Conservation (phyloP, 345 rosid genomes). For the Gossypium bickii region DNA sequence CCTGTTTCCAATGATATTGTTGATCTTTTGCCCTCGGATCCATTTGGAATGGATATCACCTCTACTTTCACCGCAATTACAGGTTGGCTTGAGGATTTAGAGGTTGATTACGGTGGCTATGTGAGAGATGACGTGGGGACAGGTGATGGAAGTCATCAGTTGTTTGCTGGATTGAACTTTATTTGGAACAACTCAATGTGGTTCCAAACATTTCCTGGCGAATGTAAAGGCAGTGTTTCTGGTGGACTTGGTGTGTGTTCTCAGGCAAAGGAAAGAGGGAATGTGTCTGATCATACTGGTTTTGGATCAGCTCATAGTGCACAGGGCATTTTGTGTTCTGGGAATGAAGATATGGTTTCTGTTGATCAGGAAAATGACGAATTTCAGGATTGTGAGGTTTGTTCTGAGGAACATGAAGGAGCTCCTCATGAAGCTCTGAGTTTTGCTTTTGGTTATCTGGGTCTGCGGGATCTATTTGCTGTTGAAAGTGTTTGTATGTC, state of each 20-base stretch:
- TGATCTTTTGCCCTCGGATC: conserved; percentile 63
- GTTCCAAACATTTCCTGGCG: conserved; percentile 52
- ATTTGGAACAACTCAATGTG: conserved; percentile 81
- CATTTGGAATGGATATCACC: conserved; percentile 86
- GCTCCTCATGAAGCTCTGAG: conserved; percentile 52
- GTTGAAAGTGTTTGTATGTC: conserved; percentile 69
- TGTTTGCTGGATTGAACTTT: conserved; percentile 73
- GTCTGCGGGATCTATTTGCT: conserved; percentile 62
- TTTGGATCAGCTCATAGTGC: conserved; percentile 28
- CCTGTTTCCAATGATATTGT: conserved; percentile 63
- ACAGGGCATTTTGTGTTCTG: conserved; percentile 31
- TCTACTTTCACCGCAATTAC: conserved; percentile 70
- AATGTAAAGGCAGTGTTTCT: conserved; percentile 18
- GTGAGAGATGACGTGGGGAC: conserved; percentile 36
- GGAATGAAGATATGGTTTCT: conserved; percentile 21
- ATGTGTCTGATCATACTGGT: conserved; percentile 18
- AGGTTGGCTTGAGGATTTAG: conserved; percentile 87
- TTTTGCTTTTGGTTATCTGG: conserved; percentile 59
- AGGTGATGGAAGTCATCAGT: conserved; percentile 43
- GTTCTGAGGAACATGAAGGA: conserved; percentile 30
- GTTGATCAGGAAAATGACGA: conserved; percentile 23
- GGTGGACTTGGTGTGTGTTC: conserved; percentile 27
- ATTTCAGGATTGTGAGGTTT: conserved; percentile 22
- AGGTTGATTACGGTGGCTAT: conserved; percentile 49
- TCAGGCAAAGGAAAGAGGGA: conserved; percentile 38